A percentile compares a stretch with the other conserved stretches of the same genome.
Conservation (phyloP, 1,284 basidiomycete species). For the Ceratobasidium papillatum region DNA sequence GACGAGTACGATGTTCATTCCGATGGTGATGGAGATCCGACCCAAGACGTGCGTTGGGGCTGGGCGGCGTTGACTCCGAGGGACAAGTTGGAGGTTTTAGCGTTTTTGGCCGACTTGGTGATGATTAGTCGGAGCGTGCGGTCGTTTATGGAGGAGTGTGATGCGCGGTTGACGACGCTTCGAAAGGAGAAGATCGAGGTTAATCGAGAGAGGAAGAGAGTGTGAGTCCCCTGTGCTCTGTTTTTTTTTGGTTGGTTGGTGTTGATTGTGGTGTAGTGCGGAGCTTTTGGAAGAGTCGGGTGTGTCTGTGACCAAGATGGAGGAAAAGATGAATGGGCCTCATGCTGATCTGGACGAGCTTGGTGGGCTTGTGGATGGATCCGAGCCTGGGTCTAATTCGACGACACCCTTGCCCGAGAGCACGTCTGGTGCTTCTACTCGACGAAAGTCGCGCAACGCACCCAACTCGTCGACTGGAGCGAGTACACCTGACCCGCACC, state of each 20-base stretch:
- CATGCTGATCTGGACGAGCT: slow-evolving; percentile 33
- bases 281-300: slow-evolving; percentile 77
- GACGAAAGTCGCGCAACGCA: slow-evolving; percentile 39
- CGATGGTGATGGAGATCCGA: slow-evolving; percentile 51
- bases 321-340: slow-evolving; percentile 43
- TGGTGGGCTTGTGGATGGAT: slow-evolving; percentile 42
- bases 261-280: slow-evolving; percentile 55
- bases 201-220: slow-evolving; percentile 85
- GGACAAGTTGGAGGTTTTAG: slow-evolving; percentile 86
- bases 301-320: slow-evolving; percentile 50
- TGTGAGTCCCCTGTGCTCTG: slow-evolving; percentile 65
- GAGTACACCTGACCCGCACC: slow-evolving; percentile 35
- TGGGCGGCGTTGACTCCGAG: slow-evolving; percentile 77
- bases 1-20: slow-evolving; percentile 46
- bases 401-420: slow-evolving; percentile 36
- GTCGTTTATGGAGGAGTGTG: slow-evolving; percentile 88
- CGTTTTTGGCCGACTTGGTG: slow-evolving; percentile 89
- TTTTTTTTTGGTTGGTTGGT: neutral
- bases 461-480: slow-evolving; percentile 28
- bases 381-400: slow-evolving; percentile 35
- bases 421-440: slow-evolving; percentile 36
- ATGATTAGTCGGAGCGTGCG: slow-evolving; percentile 90
- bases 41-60: slow-evolving; percentile 60
- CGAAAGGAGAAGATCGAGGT: slow-evolving; percentile 96
- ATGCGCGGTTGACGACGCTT: slow-evolving; percentile 87